Evolutionary conservation across 768 basidiomycete species (phyloP).

Genomic region (Tricholoma flavovirens): DNA sequence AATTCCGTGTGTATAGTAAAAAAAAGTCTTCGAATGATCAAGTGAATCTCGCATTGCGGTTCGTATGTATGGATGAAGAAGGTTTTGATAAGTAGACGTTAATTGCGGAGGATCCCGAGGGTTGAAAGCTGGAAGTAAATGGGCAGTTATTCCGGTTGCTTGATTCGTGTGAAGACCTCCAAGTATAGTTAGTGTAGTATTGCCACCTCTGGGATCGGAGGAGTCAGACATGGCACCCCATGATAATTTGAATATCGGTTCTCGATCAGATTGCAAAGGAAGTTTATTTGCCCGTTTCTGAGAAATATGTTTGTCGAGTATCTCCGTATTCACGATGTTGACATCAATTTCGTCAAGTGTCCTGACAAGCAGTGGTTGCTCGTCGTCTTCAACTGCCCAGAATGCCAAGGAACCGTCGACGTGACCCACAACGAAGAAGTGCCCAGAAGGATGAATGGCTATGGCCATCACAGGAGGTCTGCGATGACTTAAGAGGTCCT

Average conservation of each 20-base stretch:
- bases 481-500: slow-evolving; percentile 70
- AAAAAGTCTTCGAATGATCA: slow-evolving; percentile 39
- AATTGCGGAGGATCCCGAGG: slow-evolving; percentile 49
- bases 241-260: slow-evolving; percentile 81
- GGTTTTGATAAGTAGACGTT: slow-evolving; percentile 23
- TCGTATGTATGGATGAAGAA: slow-evolving; percentile 44
- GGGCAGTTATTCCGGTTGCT: slow-evolving; percentile 57
- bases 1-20: slow-evolving; percentile 52
- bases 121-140: slow-evolving; percentile 63
- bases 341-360: slow-evolving; percentile 57
- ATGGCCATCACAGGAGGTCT: slow-evolving; percentile 65
- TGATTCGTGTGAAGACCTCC: slow-evolving; percentile 64
- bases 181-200: slow-evolving; percentile 67
- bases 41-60: slow-evolving; percentile 62
- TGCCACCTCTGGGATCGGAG: slow-evolving; percentile 58
- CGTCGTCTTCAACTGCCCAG: slow-evolving; percentile 77
- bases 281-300: slow-evolving; percentile 14
- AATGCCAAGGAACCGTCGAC: slow-evolving; percentile 80
- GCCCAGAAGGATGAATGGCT: slow-evolving; percentile 66
- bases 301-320: slow-evolving; percentile 37
- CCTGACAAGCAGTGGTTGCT: slow-evolving; percentile 66
- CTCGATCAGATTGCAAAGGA: slow-evolving; percentile 29
- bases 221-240: slow-evolving; percentile 79
- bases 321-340: slow-evolving; percentile 43
- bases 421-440: slow-evolving; percentile 77